phyloP scores from a whole-genome alignment of 768 basidiomycete species.

The Trametes punicea region DNA sequence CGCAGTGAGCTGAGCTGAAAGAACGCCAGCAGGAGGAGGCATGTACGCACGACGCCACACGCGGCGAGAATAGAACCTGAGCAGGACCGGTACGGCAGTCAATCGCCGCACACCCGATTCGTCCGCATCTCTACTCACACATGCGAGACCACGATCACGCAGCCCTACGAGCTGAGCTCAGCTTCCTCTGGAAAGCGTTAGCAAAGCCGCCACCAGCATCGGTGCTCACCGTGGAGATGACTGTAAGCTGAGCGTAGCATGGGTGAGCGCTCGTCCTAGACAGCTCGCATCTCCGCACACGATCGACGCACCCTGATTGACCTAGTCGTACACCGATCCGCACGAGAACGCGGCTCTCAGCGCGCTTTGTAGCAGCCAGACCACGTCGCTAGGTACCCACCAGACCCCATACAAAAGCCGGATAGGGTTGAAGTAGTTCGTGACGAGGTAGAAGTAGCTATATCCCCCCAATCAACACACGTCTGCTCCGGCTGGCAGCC shows the following conservation, averaged over 20 bases:
- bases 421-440: background rate
- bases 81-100: background rate
- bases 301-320: background rate
- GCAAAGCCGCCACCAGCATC: too few species aligned
- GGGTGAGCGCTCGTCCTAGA: too few species aligned
- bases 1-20: background rate
- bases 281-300: too few species aligned
- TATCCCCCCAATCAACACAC: background rate
- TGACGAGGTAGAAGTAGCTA: background rate
- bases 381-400: background rate
- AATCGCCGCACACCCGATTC: background rate
- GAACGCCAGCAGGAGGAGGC: background rate
- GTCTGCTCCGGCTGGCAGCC: background rate
- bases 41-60: background rate
- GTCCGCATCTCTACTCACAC: background rate
- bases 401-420: background rate
- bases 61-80: slow-evolving; percentile 5
- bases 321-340: too few species aligned
- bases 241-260: too few species aligned
- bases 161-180: too few species aligned
- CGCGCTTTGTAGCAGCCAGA: background rate
- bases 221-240: too few species aligned
- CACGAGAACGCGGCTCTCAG: background rate
- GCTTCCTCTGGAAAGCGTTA: too few species aligned
- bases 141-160: slow-evolving; percentile 3